Evolutionary conservation across 2,329 filamentous ascomycete species (phyloP).

Genomic region (Fusarium avenaceum): DNA sequence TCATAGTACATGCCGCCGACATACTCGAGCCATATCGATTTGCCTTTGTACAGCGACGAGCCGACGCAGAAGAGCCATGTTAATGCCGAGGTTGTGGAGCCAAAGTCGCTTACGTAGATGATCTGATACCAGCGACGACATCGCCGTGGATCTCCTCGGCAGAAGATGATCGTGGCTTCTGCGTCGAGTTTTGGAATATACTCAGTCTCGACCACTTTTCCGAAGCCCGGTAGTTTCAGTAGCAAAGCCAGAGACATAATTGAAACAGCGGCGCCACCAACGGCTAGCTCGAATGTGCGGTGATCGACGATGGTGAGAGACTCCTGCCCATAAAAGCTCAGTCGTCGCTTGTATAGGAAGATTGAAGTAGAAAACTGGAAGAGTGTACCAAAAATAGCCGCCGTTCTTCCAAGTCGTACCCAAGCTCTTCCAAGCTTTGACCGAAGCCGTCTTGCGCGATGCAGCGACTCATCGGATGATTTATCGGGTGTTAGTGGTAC

Average conservation of each 20-base stretch:
- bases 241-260: constrained; percentile 17
- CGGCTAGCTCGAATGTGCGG: constrained; percentile 22
- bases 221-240: constrained; percentile 22
- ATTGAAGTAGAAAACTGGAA: constrained; percentile 24
- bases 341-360: constrained; percentile 15
- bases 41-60: constrained; percentile 13
- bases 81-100: background rate
- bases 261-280: constrained; percentile 11
- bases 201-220: background rate
- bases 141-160: constrained; percentile 7
- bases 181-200: background rate
- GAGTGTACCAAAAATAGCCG: background rate
- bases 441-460: background rate
- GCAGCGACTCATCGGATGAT: rapidly evolving
- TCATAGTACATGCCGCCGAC: background rate
- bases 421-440: background rate
- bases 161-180: constrained; percentile 15
- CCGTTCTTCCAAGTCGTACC: background rate
- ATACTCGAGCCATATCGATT: background rate
- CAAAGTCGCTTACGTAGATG: background rate
- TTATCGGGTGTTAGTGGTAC: rapidly evolving
- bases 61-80: constrained; percentile 1
- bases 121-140: constrained; percentile 21
- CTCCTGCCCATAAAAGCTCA: background rate
- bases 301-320: constrained; percentile 21